phyloP scores from a whole-genome alignment of 164 flowering plant genomes.

The Kingdonia uniflora region DNA sequence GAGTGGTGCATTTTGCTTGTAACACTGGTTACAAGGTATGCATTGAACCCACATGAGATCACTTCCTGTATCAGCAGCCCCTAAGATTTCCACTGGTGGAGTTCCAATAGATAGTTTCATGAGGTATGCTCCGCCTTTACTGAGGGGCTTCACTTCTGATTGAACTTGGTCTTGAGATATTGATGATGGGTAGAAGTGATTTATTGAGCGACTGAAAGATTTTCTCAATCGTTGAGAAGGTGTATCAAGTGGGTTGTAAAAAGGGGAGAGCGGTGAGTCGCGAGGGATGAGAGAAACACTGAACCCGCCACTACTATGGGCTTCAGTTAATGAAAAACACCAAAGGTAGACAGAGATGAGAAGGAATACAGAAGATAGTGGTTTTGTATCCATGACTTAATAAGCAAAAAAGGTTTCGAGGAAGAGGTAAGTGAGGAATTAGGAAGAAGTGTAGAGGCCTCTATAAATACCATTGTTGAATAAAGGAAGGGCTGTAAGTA shows the following conservation, averaged over 20 bases:
- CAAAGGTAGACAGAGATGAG: too few relatives aligned
- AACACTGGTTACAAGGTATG: conserved; percentile 20
- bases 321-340: too few relatives aligned
- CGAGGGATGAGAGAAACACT: conserved; percentile 27
- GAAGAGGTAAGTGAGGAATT: too few relatives aligned
- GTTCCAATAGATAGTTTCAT: conserved; percentile 17
- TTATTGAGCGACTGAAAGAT: conserved; percentile 18
- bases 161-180: background rate
- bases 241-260: conserved; percentile 16
- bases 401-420: too few relatives aligned
- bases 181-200: conserved; percentile 5
- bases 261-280: conserved; percentile 29
- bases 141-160: background rate
- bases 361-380: too few relatives aligned
- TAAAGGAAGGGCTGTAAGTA: too few relatives aligned
- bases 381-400: too few relatives aligned
- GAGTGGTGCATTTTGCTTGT: conserved; percentile 13
- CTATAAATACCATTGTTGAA: too few relatives aligned
- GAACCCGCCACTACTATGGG: conserved; percentile 13
- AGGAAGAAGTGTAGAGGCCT: too few relatives aligned
- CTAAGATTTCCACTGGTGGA: conserved; percentile 10
- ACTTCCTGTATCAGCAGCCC: conserved; percentile 26
- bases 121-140: conserved; percentile 14
- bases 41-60: conserved; percentile 33
- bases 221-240: conserved; percentile 9